Evolutionary conservation across 2,329 filamentous ascomycete genomes (phyloP).

Genomic region (Dryadomyces quercus-mongolicae): DNA sequence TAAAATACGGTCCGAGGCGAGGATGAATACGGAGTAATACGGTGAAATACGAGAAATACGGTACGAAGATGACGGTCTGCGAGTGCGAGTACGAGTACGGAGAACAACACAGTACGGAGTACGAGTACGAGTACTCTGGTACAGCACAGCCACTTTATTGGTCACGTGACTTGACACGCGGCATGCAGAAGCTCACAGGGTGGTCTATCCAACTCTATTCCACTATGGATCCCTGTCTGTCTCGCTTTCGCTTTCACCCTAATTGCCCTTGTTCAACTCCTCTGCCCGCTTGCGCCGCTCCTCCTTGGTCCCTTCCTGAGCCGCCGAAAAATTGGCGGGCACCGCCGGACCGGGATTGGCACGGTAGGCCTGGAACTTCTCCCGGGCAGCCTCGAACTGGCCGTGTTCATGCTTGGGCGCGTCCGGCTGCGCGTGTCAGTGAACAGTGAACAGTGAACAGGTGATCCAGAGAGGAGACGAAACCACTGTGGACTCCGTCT

Average conservation of each 20-base stretch:
- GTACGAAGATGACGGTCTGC: too few species aligned
- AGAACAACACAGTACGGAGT: too few species aligned
- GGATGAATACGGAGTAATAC: too few species aligned
- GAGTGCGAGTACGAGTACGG: too few species aligned
- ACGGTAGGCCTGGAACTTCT: conserved; percentile 37
- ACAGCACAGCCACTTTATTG: not conserved
- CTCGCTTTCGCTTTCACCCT: not conserved
- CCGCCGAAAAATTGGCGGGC: conserved; percentile 37
- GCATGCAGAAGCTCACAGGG: too few species aligned
- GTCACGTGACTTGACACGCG: not conserved
- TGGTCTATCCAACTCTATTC: not conserved
- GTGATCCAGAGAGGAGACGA: too few species aligned
- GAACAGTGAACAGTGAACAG: too few species aligned
- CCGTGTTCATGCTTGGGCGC: conserved; percentile 22
- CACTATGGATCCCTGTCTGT: not conserved
- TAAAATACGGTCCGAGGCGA: too few species aligned
- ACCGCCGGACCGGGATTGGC: conserved; percentile 48
- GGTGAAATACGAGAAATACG: too few species aligned
- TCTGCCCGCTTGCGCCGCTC: conserved; percentile 53
- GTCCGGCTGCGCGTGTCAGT: conserved; percentile 9
- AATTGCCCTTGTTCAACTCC: conserved; percentile 47
- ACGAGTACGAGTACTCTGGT: too few species aligned
- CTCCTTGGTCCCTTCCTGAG: conserved; percentile 53
- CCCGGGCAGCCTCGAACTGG: conserved; percentile 23
- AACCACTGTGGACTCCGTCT: too few species aligned